Conservation (phyloP, 495 filamentous ascomycete genomes). For the Podospora sp. region DNA sequence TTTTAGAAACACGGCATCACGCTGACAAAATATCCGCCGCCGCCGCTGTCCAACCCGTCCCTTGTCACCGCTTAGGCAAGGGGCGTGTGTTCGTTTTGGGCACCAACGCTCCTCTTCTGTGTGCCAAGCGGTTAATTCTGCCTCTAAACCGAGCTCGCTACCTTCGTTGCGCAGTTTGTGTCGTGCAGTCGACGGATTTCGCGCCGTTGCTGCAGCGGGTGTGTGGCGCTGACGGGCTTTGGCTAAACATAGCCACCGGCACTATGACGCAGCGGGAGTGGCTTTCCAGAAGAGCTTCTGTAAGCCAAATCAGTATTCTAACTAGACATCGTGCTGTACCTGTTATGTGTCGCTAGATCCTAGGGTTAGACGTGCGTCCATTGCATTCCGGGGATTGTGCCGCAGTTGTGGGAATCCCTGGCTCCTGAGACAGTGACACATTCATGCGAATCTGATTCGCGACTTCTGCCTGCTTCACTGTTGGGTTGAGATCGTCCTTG, state of each 20-base stretch:
- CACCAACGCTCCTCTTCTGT: background rate
- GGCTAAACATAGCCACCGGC: conserved; percentile 3
- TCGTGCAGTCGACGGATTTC: background rate
- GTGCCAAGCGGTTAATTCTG: background rate
- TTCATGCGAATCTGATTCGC: background rate
- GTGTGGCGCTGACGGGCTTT: background rate
- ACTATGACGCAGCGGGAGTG: conserved; percentile 3
- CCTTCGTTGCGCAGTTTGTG: background rate
- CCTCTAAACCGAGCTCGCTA: background rate
- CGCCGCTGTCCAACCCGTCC: background rate
- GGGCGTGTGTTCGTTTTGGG: background rate
- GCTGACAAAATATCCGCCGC: background rate
- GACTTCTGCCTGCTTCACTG: background rate
- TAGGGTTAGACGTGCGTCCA: background rate
- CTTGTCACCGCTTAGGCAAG: background rate
- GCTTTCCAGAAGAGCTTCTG: background rate
- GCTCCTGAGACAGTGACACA: background rate
- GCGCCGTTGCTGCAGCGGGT: background rate
- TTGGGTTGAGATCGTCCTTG: background rate
- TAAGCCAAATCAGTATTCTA: background rate
- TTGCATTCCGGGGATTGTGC: background rate
- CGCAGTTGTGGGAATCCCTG: background rate
- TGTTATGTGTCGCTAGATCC: background rate
- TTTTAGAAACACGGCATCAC: background rate
- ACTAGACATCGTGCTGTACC: background rate